Evolutionary conservation across 176 grass and related monocot species (phyloP).

Genomic region (Juncus effusus): DNA sequence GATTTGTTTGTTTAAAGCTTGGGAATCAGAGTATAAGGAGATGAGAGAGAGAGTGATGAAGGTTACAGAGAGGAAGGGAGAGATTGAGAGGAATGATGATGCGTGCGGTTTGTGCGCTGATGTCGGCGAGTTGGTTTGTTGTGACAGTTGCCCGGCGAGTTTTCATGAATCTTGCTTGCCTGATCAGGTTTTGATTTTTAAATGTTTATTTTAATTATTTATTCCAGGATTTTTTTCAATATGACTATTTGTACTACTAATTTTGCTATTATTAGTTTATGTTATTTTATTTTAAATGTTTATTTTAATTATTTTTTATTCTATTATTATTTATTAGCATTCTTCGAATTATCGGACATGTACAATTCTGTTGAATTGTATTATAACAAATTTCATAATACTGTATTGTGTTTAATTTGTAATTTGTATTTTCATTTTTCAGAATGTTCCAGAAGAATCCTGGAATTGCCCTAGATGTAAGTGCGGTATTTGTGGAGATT

Average conservation of each 20-base stretch:
- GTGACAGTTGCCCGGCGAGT: constrained; percentile 79
- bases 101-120: constrained; percentile 72
- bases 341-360: too few relatives aligned
- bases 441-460: constrained; percentile 25
- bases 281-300: too few relatives aligned
- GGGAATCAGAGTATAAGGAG: constrained; percentile 66
- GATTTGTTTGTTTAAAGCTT: constrained; percentile 76
- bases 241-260: too few relatives aligned
- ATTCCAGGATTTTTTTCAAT: too few relatives aligned
- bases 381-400: not conserved
- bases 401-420: not conserved
- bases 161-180: constrained; percentile 77
- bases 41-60: constrained; percentile 50
- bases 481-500: constrained; percentile 14
- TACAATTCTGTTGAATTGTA: too few relatives aligned
- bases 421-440: constrained; percentile 13
- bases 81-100: constrained; percentile 71
- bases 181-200: constrained; percentile 43
- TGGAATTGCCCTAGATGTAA: constrained; percentile 20
- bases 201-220: too few relatives aligned
- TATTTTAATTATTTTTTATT: too few relatives aligned
- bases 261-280: too few relatives aligned
- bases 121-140: constrained; percentile 88
- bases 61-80: constrained; percentile 12
- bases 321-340: too few relatives aligned